phyloP scores from a whole-genome alignment of 805 yeast genomes.

The Candida nanaspora region DNA sequence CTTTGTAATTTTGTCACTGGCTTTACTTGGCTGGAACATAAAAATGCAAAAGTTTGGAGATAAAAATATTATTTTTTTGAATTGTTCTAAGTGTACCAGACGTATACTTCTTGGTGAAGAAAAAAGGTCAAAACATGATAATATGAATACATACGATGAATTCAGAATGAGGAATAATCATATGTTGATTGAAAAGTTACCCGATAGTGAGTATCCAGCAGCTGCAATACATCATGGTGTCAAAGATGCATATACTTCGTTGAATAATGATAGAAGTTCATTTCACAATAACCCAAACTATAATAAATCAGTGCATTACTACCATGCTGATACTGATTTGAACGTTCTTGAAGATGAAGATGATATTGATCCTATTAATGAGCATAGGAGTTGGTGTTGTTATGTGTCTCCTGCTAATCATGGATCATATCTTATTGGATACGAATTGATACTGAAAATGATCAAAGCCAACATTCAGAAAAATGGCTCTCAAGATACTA shows the following conservation, averaged over 20 bases:
- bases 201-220: slow-evolving; percentile 22
- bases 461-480: slow-evolving; percentile 4
- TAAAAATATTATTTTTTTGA: slow-evolving; percentile 20
- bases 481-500: slow-evolving; percentile 1
- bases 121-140: not conserved
- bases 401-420: not conserved
- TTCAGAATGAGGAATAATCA: too few species aligned
- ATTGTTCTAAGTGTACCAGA: slow-evolving; percentile 29
- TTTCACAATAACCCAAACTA: slow-evolving; percentile 7
- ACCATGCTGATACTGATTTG: not conserved
- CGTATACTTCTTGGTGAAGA: slow-evolving; percentile 22
- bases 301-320: not conserved
- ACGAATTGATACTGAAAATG: slow-evolving; percentile 9
- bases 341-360: slow-evolving; percentile 11
- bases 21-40: slow-evolving; percentile 30
- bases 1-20: not conserved
- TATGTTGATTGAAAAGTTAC: slow-evolving; percentile 10
- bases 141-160: not conserved
- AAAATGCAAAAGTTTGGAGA: slow-evolving; percentile 19
- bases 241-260: not conserved
- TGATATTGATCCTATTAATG: slow-evolving; percentile 23
- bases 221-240: slow-evolving; percentile 6
- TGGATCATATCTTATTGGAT: slow-evolving; percentile 4
- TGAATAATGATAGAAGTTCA: not conserved
- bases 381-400: slow-evolving; percentile 33